Percentiles rank a stretch among this genome's conserved stretches.
Conservation (phyloP, 345 rosid genomes). For the Brassica incana region DNA sequence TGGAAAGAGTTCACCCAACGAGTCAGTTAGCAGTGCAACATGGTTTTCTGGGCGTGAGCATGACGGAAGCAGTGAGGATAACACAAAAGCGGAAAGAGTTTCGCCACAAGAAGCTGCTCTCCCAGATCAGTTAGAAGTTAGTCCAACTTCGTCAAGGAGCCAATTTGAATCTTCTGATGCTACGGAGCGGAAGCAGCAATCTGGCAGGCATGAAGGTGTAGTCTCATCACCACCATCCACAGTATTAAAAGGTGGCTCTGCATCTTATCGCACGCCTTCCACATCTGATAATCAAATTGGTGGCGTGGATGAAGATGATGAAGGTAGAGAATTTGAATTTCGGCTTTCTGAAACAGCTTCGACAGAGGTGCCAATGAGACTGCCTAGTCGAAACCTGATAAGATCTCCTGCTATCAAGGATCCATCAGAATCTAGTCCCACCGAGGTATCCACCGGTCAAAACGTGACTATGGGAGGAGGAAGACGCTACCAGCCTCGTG, state of each 20-base stretch:
- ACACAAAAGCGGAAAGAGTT: constrained; percentile 45
- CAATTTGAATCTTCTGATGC: constrained; percentile 43
- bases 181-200: constrained; percentile 34
- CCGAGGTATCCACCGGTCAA: constrained; percentile 36
- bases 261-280: constrained; percentile 44
- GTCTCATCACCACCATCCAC: constrained; percentile 38
- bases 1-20: constrained; percentile 62
- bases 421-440: constrained; percentile 29
- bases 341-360: constrained; percentile 40
- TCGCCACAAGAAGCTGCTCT: constrained; percentile 44
- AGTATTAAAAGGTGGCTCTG: constrained; percentile 44
- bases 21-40: constrained; percentile 62
- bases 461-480: constrained; percentile 35
- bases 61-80: constrained; percentile 60
- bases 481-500: constrained; percentile 17
- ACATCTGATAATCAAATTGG: constrained; percentile 42
- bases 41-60: constrained; percentile 90
- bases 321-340: constrained; percentile 23
- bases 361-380: constrained; percentile 38
- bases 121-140: constrained; percentile 40
- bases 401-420: constrained; percentile 42
- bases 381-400: constrained; percentile 43
- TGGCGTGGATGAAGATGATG: constrained; percentile 34
- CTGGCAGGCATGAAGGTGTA: constrained; percentile 41
- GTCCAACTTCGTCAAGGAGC: constrained; percentile 39